Conservation (phyloP, 2,329 filamentous ascomycete species). For the Talaromyces sp. region DNA sequence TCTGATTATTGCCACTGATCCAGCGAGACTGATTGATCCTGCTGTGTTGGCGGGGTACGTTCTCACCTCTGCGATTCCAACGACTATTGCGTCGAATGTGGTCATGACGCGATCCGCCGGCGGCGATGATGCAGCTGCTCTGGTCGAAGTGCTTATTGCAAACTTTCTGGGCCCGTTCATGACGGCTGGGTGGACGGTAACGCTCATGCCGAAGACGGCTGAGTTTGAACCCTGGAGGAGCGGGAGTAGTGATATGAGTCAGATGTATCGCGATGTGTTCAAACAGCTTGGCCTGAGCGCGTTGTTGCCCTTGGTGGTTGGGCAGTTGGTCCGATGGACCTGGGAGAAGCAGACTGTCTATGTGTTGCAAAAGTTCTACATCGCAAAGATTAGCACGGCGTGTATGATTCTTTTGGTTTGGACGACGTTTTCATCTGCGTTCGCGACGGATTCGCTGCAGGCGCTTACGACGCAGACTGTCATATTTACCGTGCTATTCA, state of each 20-base stretch:
- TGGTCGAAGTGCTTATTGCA: constrained; percentile 67
- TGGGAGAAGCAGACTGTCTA: constrained; percentile 46
- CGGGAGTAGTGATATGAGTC: constrained; percentile 51
- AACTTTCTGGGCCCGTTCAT: constrained; percentile 68
- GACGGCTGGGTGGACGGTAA: constrained; percentile 60
- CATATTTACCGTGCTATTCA: constrained; percentile 65
- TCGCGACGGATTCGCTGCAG: constrained; percentile 61
- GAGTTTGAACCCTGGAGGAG: constrained; percentile 41
- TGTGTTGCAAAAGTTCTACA: constrained; percentile 53
- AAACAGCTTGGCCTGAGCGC: constrained; percentile 67
- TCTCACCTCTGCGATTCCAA: constrained; percentile 65
- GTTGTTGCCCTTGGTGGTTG: constrained; percentile 60
- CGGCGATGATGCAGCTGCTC: constrained; percentile 63
- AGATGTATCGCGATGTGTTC: constrained; percentile 65
- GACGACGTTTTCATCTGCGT: constrained; percentile 46
- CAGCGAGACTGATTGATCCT: constrained; percentile 53
- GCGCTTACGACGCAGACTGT: constrained; percentile 58
- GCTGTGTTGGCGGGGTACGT: constrained; percentile 66
- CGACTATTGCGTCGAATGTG: constrained; percentile 69
- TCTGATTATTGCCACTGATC: constrained; percentile 47
- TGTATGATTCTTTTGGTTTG: constrained; percentile 54
- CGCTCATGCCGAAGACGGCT: constrained; percentile 47
- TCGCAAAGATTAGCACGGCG: constrained; percentile 45
- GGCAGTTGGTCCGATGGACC: constrained; percentile 57
- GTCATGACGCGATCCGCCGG: constrained; percentile 69